Conservation (phyloP, 2,329 filamentous ascomycete genomes). For the Alternaria novae-zelandiae region DNA sequence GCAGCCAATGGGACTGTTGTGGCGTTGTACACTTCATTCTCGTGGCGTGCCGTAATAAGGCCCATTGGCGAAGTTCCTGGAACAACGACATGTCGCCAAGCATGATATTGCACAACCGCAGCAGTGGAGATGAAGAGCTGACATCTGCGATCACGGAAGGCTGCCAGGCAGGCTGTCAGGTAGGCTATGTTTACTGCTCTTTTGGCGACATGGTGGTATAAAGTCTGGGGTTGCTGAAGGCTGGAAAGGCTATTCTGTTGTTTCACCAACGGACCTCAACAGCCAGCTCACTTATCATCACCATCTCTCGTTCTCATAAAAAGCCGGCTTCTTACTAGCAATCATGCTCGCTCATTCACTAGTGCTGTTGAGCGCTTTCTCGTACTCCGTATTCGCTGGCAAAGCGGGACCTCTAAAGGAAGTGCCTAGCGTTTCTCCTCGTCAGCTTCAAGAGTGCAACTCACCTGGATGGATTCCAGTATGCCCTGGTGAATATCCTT, state of each 20-base stretch:
- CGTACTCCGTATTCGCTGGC: background rate
- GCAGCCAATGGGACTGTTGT: background rate
- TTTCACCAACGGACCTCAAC: background rate
- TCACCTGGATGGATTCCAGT: background rate
- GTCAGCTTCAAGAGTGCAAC: background rate
- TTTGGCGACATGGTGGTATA: background rate
- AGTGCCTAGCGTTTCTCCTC: background rate
- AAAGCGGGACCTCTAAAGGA: background rate
- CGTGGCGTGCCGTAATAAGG: background rate
- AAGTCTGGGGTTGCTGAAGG: background rate
- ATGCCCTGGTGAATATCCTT: background rate
- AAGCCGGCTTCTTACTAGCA: background rate
- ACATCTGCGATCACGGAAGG: background rate
- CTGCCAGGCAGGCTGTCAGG: background rate
- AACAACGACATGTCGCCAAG: background rate
- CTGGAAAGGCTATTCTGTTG: background rate
- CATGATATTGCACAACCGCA: background rate
- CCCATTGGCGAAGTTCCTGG: background rate
- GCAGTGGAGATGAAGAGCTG: background rate
- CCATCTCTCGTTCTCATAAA: background rate
- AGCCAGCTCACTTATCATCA: background rate
- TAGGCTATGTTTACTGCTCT: background rate
- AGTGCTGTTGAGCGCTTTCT: background rate
- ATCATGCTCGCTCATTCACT: background rate
- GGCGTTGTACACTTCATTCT: background rate